Conservation (phyloP, 1,284 basidiomycete species). For the Ganoderma sp. region DNA sequence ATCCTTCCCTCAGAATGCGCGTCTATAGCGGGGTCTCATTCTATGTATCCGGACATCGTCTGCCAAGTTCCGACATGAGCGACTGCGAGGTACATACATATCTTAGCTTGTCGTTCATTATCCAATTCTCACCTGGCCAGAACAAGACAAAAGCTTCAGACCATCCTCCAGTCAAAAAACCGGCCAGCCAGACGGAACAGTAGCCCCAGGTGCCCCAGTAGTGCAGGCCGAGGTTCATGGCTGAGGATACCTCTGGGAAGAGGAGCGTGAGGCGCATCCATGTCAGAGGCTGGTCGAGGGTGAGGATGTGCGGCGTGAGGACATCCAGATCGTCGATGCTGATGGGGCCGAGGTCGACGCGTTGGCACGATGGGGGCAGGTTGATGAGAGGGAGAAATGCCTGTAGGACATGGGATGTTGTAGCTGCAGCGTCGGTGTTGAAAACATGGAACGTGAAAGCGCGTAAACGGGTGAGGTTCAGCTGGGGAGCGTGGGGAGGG, state of each 20-base stretch:
- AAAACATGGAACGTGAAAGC: not conserved
- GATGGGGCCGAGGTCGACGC: not conserved
- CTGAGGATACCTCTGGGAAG: not conserved
- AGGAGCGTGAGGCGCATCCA: not conserved
- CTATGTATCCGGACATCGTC: too few relatives aligned
- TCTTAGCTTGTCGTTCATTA: too few relatives aligned
- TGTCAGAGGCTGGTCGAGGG: not conserved
- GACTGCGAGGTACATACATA: too few relatives aligned
- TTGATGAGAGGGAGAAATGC: not conserved
- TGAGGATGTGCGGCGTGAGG: not conserved
- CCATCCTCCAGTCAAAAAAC: not conserved
- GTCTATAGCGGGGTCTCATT: too few relatives aligned
- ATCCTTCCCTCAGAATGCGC: too few relatives aligned
- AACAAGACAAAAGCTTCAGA: not conserved
- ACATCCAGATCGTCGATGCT: not conserved
- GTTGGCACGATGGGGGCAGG: constrained; percentile 4
- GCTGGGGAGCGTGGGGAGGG: not conserved
- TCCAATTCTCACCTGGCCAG: not conserved
- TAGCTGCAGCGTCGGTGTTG: not conserved
- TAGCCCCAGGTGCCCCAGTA: not conserved
- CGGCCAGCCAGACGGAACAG: not conserved
- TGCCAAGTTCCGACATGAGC: too few relatives aligned
- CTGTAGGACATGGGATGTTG: not conserved
- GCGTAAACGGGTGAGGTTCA: not conserved
- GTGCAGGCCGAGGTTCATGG: not conserved